Percentiles rank a stretch among this genome's conserved stretches.
Conservation (phyloP, 495 filamentous ascomycete species). For the Xylaria cubensis region DNA sequence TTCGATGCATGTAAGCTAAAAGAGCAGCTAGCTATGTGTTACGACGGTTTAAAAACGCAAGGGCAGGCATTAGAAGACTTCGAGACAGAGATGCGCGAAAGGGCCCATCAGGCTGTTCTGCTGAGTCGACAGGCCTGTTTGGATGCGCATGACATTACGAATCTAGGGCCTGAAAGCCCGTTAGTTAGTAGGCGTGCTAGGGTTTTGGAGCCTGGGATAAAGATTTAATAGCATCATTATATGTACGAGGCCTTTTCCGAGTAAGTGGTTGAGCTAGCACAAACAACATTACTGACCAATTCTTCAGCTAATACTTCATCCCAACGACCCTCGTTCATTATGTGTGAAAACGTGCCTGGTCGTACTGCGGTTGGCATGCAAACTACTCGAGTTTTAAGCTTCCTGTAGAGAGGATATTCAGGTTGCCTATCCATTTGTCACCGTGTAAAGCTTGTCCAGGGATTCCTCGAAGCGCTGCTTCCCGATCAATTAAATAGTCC, state of each 20-base stretch:
- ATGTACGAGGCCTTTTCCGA: background rate
- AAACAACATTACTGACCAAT: too few relatives aligned
- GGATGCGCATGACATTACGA: slow-evolving; percentile 59
- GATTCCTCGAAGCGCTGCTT: too few relatives aligned
- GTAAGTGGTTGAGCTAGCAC: background rate
- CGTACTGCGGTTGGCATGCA: too few relatives aligned
- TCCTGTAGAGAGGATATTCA: too few relatives aligned
- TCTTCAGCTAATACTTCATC: too few relatives aligned
- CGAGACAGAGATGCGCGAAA: slow-evolving; percentile 57
- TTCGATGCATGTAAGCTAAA: background rate
- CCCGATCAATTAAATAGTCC: too few relatives aligned
- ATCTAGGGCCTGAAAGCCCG: slow-evolving; percentile 16
- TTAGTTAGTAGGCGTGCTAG: slow-evolving; percentile 6
- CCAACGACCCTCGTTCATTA: too few relatives aligned
- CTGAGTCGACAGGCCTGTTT: slow-evolving; percentile 61
- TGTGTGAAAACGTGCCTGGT: too few relatives aligned
- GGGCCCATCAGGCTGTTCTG: slow-evolving; percentile 54
- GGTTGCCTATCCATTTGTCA: too few relatives aligned
- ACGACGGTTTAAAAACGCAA: slow-evolving; percentile 10
- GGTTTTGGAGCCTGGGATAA: background rate
- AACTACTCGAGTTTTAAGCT: too few relatives aligned
- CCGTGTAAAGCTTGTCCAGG: too few relatives aligned
- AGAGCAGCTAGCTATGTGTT: slow-evolving; percentile 31
- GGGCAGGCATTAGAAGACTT: slow-evolving; percentile 44
- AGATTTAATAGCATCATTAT: background rate